Evolutionary conservation across 805 yeast genomes (phyloP).

Genomic region (Ogataea paraovalis): DNA sequence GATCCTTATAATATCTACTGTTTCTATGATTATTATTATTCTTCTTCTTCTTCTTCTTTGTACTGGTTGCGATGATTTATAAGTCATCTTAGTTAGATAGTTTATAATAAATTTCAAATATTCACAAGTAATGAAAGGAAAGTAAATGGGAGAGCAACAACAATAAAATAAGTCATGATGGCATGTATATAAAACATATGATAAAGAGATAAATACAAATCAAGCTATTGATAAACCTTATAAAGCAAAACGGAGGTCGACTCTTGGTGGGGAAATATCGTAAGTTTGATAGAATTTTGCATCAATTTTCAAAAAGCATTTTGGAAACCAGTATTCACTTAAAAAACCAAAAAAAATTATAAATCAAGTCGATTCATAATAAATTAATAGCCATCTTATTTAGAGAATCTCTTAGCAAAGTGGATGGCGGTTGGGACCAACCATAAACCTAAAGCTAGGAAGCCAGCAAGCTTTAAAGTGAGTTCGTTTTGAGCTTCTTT

Average conservation of each 20-base stretch:
- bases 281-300: too few species aligned
- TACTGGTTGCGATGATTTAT: too few species aligned
- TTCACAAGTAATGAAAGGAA: slow-evolving; percentile 6
- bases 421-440: slow-evolving; percentile 51
- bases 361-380: too few species aligned
- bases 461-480: slow-evolving; percentile 57
- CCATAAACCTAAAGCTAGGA: slow-evolving; percentile 65
- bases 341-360: too few species aligned
- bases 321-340: too few species aligned
- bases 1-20: too few species aligned
- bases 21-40: too few species aligned
- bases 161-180: neutral
- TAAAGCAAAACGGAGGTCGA: neutral
- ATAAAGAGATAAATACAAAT: neutral
- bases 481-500: slow-evolving; percentile 60
- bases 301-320: too few species aligned
- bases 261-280: too few species aligned
- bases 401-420: slow-evolving; percentile 42
- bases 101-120: slow-evolving; percentile 1
- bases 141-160: neutral
- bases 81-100: too few species aligned
- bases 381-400: slow-evolving; percentile 3
- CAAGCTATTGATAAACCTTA: neutral
- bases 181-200: neutral
- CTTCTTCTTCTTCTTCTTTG: too few species aligned